Percentiles rank a stretch among this genome's conserved stretches.
These are phyloP conservation scores for Massospora cicadina DNA, from an alignment of 371 early-diverging fungal species.

Conservation along the genomic window DNA sequence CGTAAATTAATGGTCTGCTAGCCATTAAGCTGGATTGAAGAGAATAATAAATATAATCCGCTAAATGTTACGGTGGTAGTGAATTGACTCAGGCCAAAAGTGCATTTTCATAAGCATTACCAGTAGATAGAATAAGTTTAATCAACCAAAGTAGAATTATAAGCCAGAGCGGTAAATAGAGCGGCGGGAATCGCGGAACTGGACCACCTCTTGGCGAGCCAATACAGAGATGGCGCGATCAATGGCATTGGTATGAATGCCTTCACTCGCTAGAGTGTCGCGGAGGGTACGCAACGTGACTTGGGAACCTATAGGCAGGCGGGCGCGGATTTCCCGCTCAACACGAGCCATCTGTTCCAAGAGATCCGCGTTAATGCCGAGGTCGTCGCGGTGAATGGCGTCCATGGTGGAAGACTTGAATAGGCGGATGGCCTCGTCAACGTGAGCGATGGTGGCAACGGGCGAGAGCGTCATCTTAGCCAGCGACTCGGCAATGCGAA, in stretches of 20 bases:
- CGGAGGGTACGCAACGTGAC: conserved; percentile 16
- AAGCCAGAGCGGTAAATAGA: neutral
- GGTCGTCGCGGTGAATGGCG: conserved; percentile 72
- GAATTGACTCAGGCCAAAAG: too few species aligned
- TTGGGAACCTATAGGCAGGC: conserved; percentile 79
- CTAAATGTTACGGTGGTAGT: too few species aligned
- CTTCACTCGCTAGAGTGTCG: neutral
- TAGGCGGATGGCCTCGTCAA: conserved; percentile 96
- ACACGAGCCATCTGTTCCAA: conserved; percentile 41
- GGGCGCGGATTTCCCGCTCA: conserved; percentile 64
- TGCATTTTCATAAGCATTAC: too few species aligned
- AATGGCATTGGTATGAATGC: conserved; percentile 24
- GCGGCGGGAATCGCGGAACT: conserved; percentile 55
- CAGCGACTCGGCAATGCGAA: conserved; percentile 96
- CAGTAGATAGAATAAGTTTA: too few species aligned
- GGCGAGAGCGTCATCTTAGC: conserved; percentile 95
- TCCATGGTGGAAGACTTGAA: conserved; percentile 98
- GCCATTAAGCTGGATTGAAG: too few species aligned
- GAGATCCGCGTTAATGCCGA: conserved; percentile 17
- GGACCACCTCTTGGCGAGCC: conserved; percentile 64
- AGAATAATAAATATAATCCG: too few species aligned
- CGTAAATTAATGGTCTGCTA: too few species aligned
- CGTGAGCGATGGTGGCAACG: conserved; percentile 75
- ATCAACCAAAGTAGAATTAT: too few species aligned
- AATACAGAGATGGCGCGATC: conserved; percentile 61